Evolutionary conservation across 2,329 filamentous ascomycete genomes (phyloP).

Genomic region (Xylariaceae sp.): DNA sequence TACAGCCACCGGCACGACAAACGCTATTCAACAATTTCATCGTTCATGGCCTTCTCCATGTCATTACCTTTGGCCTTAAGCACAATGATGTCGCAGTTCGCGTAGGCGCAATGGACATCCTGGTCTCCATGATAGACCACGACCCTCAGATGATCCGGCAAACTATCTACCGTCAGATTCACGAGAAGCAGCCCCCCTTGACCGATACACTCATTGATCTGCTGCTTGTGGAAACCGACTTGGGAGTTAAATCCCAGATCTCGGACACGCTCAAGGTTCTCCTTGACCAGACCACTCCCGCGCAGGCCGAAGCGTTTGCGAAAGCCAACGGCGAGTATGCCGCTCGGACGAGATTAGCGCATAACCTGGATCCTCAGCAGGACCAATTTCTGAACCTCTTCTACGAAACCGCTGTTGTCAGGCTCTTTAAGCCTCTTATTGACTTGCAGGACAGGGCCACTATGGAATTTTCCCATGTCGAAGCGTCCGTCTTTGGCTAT

Average conservation of each 20-base stretch:
- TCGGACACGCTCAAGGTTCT: constrained; percentile 93
- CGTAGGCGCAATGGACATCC: constrained; percentile 87
- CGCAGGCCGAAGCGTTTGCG: constrained; percentile 51
- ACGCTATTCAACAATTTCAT: constrained; percentile 88
- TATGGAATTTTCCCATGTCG: constrained; percentile 69
- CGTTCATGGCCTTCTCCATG: constrained; percentile 74
- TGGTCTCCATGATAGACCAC: constrained; percentile 92
- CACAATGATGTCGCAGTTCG: constrained; percentile 79
- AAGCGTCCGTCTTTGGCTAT: constrained; percentile 86
- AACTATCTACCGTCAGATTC: constrained; percentile 87
- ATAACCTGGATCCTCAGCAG: constrained; percentile 63
- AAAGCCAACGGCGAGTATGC: constrained; percentile 65
- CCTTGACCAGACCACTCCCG: constrained; percentile 62
- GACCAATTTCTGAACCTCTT: constrained; percentile 82
- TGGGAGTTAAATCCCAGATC: constrained; percentile 92
- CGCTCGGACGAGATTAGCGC: constrained; percentile 46
- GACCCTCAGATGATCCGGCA: constrained; percentile 90
- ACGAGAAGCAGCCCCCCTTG: constrained; percentile 76
- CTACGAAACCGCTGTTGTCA: constrained; percentile 80
- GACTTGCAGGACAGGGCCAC: constrained; percentile 67
- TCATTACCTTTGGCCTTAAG: constrained; percentile 86
- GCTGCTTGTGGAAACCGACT: constrained; percentile 81
- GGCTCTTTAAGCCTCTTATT: constrained; percentile 81
- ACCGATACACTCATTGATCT: constrained; percentile 92
- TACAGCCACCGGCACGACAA: constrained; percentile 76